Evolutionary conservation across 23 red algal species (phyloP), one percentile per base, ranked within the genome.

Genomic region (Agarophyton chilense): DNA sequence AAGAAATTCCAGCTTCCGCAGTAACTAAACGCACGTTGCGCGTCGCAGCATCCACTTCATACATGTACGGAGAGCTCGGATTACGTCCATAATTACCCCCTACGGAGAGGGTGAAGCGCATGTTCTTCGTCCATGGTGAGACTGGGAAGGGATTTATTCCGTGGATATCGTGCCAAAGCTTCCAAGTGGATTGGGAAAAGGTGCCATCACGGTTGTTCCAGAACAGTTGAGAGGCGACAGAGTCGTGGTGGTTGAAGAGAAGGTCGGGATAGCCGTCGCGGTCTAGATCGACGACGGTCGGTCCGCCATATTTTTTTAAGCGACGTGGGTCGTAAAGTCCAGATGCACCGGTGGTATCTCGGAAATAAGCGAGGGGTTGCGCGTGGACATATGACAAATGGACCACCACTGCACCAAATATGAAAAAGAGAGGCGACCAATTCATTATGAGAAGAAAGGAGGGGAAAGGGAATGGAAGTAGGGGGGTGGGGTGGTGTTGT

Each of bases 171-270:
- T 55, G 49, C 74, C 74, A 79, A 22, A 55, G 18, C 43, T 52
- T 29, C 74, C 74, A 79, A 13, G 74, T 39, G 8, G 46, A 39
- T 36, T 46, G 16, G 25, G 46, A 55, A 55, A 79, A 79, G 2
- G 74, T 79, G 33, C 74, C 74, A 16, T 79, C 74, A 6, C 74
- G 36, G 25, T 79, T 52, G 74, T 79, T 79, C 49, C 46, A 79
- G 74, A 55, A 79, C 2, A 79, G 74, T n/a, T 79, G 28, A 28
- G 74, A 35, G 1, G 49, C 33, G 74, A 52, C 49, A 17, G 46
- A 52, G 43, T 79, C 74, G 52, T 79, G 74, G 45, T 79, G 74
- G 25, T 33, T 33, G 52, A 79, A 79, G 49, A 79, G 52, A 4
- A 79, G 32, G 22, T 79, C 74, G 4, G 26, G 74, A 32, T 54